Base-by-base conservation (phyloP, 2,329 filamentous ascomycete genomes). In the Colletotrichum chlorophyti region DNA sequence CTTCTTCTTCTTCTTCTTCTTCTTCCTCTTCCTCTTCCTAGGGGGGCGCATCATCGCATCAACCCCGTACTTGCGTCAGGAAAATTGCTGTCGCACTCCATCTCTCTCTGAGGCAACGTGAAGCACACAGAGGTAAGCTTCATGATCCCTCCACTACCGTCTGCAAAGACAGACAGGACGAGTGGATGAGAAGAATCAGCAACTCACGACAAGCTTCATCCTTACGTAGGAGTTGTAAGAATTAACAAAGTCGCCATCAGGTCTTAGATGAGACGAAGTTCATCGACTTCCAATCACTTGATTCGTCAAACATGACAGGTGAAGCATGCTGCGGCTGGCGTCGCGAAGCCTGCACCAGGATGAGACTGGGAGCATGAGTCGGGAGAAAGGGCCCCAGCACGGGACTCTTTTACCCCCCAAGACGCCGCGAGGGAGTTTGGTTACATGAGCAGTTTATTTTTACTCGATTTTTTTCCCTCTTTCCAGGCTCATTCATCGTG, bases 311-410 rank as follows among this genome's bases (percentile, higher is more conserved):
- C 26, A 41, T 5, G 19, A 14, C 15, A 19, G 24, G 35, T 15
- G 19, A 23, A 3, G 9, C 24, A 41, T 42, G 19, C 14, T 23
- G 11, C 35, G 14, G 9, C n/a, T 31, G 26, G n/a, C 37, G 29
- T 32, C 19, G 11, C 9, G 26, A 51, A 32, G 48, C 19, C 19
- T 11, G 48, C 14, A 19, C 31, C 50, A 27, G 42, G 19, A 23
- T 12, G 15, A 40, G 32, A 35, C 29, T 52, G 26, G 15, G 14
- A 7, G 21, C 50, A 48, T 54, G 55, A 59, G 42, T 55, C 55
- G 50, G 43, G 42, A 19, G 14, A 19, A 38, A 43, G 11, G 40
- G 32, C 32, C n/a, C 4, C 17, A 17, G 12, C 5, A 15, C 21
- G 14, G 19, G 14, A 42, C 12, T n/a, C n/a, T n/a, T n/a, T n/a